Conservation (phyloP, 345 rosid genomes). For the Salix suchowensis region DNA sequence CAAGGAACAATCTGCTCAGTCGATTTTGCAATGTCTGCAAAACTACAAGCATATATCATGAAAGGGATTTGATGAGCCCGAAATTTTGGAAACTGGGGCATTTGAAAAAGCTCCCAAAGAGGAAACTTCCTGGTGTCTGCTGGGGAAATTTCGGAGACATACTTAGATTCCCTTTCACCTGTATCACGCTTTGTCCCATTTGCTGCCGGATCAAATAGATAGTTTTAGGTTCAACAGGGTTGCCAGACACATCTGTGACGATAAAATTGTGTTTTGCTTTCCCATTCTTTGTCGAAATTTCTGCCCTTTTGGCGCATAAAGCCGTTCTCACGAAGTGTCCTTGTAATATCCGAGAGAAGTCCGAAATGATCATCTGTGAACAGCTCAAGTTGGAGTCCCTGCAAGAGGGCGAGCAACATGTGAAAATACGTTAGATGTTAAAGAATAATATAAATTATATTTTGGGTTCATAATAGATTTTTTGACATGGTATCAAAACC, state of each 20-base stretch:
- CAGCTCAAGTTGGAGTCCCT: conserved; percentile 58
- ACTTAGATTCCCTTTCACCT: conserved; percentile 32
- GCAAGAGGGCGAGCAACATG: neutral
- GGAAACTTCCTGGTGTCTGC: conserved; percentile 35
- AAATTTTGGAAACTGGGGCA: conserved; percentile 44
- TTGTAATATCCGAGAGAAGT: conserved; percentile 53
- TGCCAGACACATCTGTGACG: conserved; percentile 50
- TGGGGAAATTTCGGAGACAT: conserved; percentile 32
- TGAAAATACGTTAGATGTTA: neutral
- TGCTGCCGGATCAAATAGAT: conserved; percentile 35
- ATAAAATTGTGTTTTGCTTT: conserved; percentile 47
- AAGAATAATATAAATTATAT: too few relatives aligned
- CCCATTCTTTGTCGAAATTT: conserved; percentile 42
- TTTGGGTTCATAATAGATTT: too few relatives aligned
- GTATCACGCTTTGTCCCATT: conserved; percentile 33
- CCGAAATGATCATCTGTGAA: conserved; percentile 49
- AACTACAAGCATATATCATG: conserved; percentile 14
- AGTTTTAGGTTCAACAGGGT: conserved; percentile 43
- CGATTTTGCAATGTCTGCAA: neutral
- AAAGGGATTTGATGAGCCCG: conserved; percentile 41
- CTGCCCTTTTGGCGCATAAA: conserved; percentile 49
- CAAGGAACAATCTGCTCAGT: neutral
- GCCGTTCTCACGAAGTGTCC: conserved; percentile 59
- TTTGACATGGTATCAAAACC: too few relatives aligned
- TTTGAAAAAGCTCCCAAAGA: conserved; percentile 49